Evolutionary conservation across 2,329 filamentous ascomycete genomes (phyloP).

Genomic region (Arthrinium phaeospermum): DNA sequence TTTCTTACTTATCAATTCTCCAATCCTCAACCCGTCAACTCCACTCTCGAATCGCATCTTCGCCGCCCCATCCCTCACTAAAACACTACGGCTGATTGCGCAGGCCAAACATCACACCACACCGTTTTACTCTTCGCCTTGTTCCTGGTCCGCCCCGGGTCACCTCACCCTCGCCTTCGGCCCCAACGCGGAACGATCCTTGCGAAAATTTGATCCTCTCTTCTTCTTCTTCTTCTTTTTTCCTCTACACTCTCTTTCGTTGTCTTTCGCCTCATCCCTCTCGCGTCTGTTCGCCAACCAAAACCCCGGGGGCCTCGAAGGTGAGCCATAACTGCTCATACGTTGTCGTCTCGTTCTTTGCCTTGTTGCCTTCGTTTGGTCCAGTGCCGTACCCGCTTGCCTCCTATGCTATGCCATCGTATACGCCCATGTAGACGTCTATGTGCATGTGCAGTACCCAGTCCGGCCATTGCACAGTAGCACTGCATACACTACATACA

Average conservation of each 20-base stretch:
- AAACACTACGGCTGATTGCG: neutral
- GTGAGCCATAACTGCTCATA: conserved; percentile 19
- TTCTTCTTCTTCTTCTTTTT: neutral
- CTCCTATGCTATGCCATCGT: neutral
- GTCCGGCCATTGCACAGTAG: neutral
- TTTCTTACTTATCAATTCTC: neutral
- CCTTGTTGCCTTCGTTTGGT: conserved; percentile 7
- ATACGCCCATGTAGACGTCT: neutral
- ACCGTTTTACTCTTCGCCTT: neutral
- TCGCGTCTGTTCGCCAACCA: neutral
- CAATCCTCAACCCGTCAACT: neutral
- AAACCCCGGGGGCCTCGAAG: conserved; percentile 8
- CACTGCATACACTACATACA: neutral
- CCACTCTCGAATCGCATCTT: conserved; percentile 1
- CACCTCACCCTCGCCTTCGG: neutral
- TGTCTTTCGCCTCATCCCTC: neutral
- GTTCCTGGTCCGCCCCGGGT: neutral
- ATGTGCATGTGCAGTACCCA: conserved; percentile 7
- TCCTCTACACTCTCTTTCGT: neutral
- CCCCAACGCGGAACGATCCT: conserved; percentile 2
- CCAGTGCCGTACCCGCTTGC: neutral
- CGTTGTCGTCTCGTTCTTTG: conserved; percentile 14
- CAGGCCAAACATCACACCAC: conserved; percentile 7
- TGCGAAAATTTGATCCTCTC: neutral
- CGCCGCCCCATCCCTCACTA: neutral